Conservation (phyloP, 2,329 filamentous ascomycete species). For the Thermomyces lanuginosus region DNA sequence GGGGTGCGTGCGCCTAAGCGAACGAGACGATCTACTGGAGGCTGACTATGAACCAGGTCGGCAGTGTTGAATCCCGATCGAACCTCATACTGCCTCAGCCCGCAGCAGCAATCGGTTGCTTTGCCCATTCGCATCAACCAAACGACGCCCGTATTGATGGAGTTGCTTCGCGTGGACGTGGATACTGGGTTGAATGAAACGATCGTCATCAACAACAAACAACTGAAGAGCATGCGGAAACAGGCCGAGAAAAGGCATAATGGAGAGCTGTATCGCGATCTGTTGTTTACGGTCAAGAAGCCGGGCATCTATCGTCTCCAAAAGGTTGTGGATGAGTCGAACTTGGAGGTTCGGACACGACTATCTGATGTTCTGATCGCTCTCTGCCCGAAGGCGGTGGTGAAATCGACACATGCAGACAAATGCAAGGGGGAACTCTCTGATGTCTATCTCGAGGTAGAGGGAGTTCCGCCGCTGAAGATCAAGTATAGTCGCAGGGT, state of each 20-base stretch:
- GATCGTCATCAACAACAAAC: conserved; percentile 55
- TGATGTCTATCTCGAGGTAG: conserved; percentile 64
- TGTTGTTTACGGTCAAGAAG: conserved; percentile 65
- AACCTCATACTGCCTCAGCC: conserved; percentile 64
- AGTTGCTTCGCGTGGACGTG: conserved; percentile 74
- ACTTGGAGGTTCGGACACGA: conserved; percentile 71
- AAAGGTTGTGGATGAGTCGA: conserved; percentile 81
- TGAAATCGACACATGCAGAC: conserved; percentile 47
- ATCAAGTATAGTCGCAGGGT: conserved; percentile 82
- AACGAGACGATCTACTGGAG: conserved; percentile 17
- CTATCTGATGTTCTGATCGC: conserved; percentile 70
- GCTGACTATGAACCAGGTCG: conserved; percentile 35
- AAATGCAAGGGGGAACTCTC: conserved; percentile 81
- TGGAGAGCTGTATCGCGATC: conserved; percentile 43
- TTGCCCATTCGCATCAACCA: conserved; percentile 89
- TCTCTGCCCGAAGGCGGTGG: conserved; percentile 61
- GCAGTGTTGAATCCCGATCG: conserved; percentile 73
- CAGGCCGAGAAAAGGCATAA: conserved; percentile 45
- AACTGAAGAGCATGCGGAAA: conserved; percentile 59
- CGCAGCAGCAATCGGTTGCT: conserved; percentile 41
- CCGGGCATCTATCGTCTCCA: conserved; percentile 73
- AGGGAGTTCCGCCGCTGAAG: conserved; percentile 78
- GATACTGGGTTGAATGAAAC: conserved; percentile 66
- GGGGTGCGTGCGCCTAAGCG: conserved; percentile 41
- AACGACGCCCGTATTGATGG: conserved; percentile 72